Evolutionary conservation across 805 yeast genomes (phyloP).

Genomic region (Metschnikowia reukaufii): DNA sequence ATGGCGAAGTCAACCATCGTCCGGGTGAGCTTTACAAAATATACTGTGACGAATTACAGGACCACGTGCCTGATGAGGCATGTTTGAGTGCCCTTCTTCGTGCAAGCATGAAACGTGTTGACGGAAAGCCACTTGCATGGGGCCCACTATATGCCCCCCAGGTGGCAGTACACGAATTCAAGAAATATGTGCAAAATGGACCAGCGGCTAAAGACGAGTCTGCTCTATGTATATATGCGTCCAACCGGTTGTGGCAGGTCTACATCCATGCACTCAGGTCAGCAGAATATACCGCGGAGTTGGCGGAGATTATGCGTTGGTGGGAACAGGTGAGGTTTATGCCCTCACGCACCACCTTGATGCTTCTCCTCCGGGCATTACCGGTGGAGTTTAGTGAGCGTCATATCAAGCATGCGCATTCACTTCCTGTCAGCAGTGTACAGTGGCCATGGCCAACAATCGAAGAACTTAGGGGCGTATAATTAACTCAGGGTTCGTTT

Average conservation of each 20-base stretch:
- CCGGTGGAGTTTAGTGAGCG: slow-evolving; percentile 40
- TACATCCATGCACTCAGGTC: slow-evolving; percentile 52
- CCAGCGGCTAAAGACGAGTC: background rate
- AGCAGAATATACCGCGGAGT: slow-evolving; percentile 48
- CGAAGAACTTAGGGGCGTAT: slow-evolving; percentile 12
- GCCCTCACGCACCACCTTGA: slow-evolving; percentile 44
- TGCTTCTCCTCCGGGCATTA: slow-evolving; percentile 37
- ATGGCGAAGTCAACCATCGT: slow-evolving; percentile 34
- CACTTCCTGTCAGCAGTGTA: slow-evolving; percentile 8
- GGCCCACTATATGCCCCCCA: slow-evolving; percentile 55
- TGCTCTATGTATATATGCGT: slow-evolving; percentile 16
- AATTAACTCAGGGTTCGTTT: background rate
- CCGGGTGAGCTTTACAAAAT: slow-evolving; percentile 30
- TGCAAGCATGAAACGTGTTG: slow-evolving; percentile 39
- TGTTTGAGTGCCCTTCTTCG: slow-evolving; percentile 46
- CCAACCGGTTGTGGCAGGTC: slow-evolving; percentile 47
- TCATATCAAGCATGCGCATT: slow-evolving; percentile 35
- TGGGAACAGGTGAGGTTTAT: slow-evolving; percentile 49
- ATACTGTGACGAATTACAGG: slow-evolving; percentile 28
- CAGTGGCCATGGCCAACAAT: slow-evolving; percentile 22
- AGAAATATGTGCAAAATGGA: slow-evolving; percentile 32
- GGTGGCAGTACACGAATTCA: slow-evolving; percentile 58
- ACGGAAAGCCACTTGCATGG: slow-evolving; percentile 41
- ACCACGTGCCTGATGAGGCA: slow-evolving; percentile 27
- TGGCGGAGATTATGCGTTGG: slow-evolving; percentile 51